Evolutionary conservation across 169 alveolate species (phyloP).

Genomic region (Plasmodium vinckei): DNA sequence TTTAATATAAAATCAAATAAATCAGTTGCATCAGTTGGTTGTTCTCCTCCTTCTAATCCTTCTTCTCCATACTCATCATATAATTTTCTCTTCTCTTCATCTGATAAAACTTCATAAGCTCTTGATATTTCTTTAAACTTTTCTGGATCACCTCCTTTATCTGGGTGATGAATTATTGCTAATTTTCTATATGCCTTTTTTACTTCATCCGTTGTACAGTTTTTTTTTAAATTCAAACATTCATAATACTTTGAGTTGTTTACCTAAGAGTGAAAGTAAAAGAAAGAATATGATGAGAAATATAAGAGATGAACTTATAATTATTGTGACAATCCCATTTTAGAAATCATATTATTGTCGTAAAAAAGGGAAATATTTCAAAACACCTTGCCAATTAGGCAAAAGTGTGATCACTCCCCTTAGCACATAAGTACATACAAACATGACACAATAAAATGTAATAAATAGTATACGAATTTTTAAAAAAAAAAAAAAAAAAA

Average conservation of each 20-base stretch:
- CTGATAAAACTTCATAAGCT: constrained; percentile 97
- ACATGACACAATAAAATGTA: no score
- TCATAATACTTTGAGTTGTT: constrained; percentile 91
- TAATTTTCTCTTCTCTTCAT: constrained; percentile 96
- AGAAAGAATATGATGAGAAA: constrained; percentile 4
- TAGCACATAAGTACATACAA: no score
- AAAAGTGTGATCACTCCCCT: no score
- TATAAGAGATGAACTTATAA: neutral
- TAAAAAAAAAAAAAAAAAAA: no score
- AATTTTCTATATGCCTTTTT: constrained; percentile 96
- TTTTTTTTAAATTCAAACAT: constrained; percentile 87
- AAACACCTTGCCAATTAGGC: no score
- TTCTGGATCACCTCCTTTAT: constrained; percentile 99
- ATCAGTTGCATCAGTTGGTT: constrained; percentile 87
- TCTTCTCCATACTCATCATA: constrained; percentile 98
- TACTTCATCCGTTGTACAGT: constrained; percentile 92
- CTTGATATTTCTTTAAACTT: constrained; percentile 95
- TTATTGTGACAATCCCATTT: no score
- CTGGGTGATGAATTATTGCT: constrained; percentile 98
- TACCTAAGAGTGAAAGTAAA: constrained; percentile 44
- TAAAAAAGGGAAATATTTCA: no score
- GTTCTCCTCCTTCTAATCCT: constrained; percentile 95
- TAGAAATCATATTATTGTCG: no score
- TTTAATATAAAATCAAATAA: constrained; percentile 95
- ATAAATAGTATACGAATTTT: no score